These are phyloP conservation scores for Fusarium sp. DNA, from an alignment of 2,329 filamentous ascomycete species.

Conservation along the genomic window DNA sequence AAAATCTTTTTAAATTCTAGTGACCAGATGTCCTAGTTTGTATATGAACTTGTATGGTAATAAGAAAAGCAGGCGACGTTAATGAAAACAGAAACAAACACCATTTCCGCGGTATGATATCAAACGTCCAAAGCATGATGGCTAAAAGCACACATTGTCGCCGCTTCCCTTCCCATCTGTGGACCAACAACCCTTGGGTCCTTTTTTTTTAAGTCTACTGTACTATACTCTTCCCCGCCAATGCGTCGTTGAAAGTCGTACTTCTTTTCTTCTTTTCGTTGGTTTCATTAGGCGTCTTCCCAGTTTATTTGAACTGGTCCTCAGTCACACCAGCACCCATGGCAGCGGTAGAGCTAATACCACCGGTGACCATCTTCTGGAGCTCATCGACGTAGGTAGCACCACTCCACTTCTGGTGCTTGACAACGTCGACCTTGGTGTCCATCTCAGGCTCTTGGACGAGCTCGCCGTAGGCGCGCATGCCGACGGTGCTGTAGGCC, in stretches of 20 bases:
- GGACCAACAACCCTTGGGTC: slow-evolving; percentile 1
- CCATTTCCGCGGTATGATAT: slow-evolving; percentile 31
- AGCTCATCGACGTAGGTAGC: slow-evolving; percentile 95
- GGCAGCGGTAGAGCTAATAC: slow-evolving; percentile 89
- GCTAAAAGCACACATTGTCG: slow-evolving; percentile 12
- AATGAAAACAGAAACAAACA: slow-evolving; percentile 13
- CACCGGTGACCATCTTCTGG: slow-evolving; percentile 96
- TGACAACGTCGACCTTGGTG: slow-evolving; percentile 90
- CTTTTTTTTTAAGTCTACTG: slow-evolving; percentile 27
- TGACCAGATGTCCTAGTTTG: background rate
- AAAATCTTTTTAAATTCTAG: slow-evolving; percentile 6
- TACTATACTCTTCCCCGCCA: background rate
- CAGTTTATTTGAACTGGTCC: slow-evolving; percentile 79
- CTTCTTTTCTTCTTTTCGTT: background rate
- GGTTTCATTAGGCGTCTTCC: background rate
- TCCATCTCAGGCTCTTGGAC: slow-evolving; percentile 99
- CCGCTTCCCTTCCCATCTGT: background rate
- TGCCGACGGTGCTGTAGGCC: slow-evolving; percentile 84
- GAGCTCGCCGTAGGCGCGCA: slow-evolving; percentile 96
- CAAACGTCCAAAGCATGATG: slow-evolving; percentile 28
- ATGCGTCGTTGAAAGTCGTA: background rate
- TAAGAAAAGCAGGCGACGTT: background rate
- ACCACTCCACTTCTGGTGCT: slow-evolving; percentile 98
- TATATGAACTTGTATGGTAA: slow-evolving; percentile 1
- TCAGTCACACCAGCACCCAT: slow-evolving; percentile 99